Evolutionary conservation across 352 stramenopile species (phyloP).

Genomic region (Pythium biforme): DNA sequence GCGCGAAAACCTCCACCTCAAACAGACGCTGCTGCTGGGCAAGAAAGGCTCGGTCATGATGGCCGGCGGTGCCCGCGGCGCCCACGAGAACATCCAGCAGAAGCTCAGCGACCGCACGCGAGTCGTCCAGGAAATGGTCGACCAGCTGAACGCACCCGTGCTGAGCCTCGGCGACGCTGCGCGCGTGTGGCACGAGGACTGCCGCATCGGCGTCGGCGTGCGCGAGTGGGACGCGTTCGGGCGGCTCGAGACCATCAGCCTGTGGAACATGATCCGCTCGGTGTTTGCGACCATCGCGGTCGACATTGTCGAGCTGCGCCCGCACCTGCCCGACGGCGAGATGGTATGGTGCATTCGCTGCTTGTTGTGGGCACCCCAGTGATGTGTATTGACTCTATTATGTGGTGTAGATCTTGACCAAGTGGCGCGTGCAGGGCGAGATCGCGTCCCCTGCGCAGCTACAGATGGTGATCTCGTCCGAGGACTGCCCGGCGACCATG

Average conservation of each 20-base stretch:
- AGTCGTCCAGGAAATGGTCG: conserved; percentile 80
- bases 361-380: not conserved
- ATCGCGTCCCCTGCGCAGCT: conserved; percentile 64
- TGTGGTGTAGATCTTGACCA: conserved; percentile 59
- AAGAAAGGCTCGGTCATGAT: conserved; percentile 56
- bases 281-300: conserved; percentile 75
- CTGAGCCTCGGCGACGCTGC: conserved; percentile 64
- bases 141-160: conserved; percentile 67
- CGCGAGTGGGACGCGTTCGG: conserved; percentile 80
- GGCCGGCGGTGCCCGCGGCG: conserved; percentile 25
- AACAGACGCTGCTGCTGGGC: conserved; percentile 68
- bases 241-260: conserved; percentile 64
- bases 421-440: conserved; percentile 81
- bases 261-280: conserved; percentile 82
- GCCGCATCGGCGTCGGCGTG: conserved; percentile 68
- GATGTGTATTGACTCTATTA: not conserved
- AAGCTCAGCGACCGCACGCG: conserved; percentile 67
- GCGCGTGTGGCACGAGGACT: conserved; percentile 75
- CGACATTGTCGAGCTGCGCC: conserved; percentile 77
- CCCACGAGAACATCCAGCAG: conserved; percentile 44
- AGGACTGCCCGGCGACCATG: conserved; percentile 72
- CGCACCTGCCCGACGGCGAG: conserved; percentile 69
- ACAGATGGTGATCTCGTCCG: conserved; percentile 56
- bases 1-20: conserved; percentile 74
- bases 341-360: conserved; percentile 36